A percentile compares a stretch with the other conserved stretches of the same genome.
These are phyloP conservation scores for Citrus trifoliata DNA, from an alignment of 345 rosid genomes.

Conservation along the genomic window DNA sequence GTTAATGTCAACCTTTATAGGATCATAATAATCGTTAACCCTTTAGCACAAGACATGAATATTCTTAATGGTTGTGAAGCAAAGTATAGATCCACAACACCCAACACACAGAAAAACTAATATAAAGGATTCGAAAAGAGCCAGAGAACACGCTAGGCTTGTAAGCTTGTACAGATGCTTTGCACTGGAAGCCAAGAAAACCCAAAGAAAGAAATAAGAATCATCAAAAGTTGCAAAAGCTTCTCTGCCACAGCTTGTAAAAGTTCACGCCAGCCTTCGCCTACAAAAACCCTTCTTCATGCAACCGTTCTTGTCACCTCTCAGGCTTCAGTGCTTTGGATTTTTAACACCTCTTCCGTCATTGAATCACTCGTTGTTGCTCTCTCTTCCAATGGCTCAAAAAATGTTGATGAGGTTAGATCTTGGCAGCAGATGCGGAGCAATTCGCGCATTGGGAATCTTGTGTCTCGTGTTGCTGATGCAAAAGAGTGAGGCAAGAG, in stretches of 20 bases:
- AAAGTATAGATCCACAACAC: conserved; percentile 32
- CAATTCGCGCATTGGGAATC: conserved; percentile 29
- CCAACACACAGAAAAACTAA: background rate
- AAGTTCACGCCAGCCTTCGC: conserved; percentile 28
- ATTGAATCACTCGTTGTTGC: too few species aligned
- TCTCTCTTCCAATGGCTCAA: conserved; percentile 22
- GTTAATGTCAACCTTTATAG: background rate
- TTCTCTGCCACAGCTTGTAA: conserved; percentile 51
- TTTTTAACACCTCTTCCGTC: too few species aligned
- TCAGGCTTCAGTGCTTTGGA: background rate
- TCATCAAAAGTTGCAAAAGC: conserved; percentile 44
- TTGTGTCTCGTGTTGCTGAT: conserved; percentile 37
- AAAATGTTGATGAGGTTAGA: conserved; percentile 17
- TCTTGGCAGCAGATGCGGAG: background rate
- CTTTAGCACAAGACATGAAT: conserved; percentile 25
- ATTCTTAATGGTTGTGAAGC: conserved; percentile 27
- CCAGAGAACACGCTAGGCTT: background rate
- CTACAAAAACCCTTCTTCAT: conserved; percentile 52
- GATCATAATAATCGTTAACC: background rate
- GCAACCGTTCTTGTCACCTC: conserved; percentile 22
- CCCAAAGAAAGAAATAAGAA: conserved; percentile 20
- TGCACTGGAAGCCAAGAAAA: conserved; percentile 45
- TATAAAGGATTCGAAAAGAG: conserved; percentile 2
- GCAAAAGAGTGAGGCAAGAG: conserved; percentile 43
- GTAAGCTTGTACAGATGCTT: conserved; percentile 49